Percentiles rank a stretch among this genome's conserved stretches.
Evolutionary conservation across 139 green algal genomes (phyloP).

Genomic region (Closterium sp.): DNA sequence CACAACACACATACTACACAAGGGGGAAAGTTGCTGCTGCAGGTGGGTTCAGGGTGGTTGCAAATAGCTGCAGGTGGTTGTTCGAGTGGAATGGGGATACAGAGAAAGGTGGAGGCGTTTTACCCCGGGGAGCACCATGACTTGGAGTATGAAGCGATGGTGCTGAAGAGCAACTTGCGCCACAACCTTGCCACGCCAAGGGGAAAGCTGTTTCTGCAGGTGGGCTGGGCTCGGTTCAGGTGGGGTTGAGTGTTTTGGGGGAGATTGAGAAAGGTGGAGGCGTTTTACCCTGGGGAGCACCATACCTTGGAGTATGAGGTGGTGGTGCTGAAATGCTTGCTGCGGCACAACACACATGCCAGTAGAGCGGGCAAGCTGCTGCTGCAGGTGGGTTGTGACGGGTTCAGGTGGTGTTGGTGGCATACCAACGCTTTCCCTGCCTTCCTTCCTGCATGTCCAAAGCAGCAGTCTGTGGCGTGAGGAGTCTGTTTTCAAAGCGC

Average conservation of each 20-base stretch:
- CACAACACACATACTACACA: neutral
- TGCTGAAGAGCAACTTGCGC: conserved; percentile 20
- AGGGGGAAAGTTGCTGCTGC: conserved; percentile 11
- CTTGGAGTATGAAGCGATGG: conserved; percentile 23
- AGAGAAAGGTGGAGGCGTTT: neutral
- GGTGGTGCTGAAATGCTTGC: conserved; percentile 24
- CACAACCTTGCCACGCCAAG: neutral
- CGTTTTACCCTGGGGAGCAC: conserved; percentile 24
- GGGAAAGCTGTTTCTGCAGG: conserved; percentile 7
- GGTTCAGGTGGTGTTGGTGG: neutral
- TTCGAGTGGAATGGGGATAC: neutral
- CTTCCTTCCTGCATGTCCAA: too few relatives aligned
- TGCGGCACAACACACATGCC: neutral
- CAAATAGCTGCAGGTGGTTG: neutral
- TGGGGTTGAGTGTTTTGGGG: neutral
- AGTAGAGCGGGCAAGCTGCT: neutral
- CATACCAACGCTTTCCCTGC: too few relatives aligned
- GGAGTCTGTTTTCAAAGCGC: too few relatives aligned
- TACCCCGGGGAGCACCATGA: conserved; percentile 31
- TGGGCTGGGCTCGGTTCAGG: neutral
- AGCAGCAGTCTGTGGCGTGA: too few relatives aligned
- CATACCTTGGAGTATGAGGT: conserved; percentile 23
- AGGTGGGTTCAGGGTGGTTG: neutral
- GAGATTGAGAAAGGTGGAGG: neutral
- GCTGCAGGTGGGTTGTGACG: neutral